Conservation (phyloP, 1,284 basidiomycete species). For the Mycosarcoma maydis region DNA sequence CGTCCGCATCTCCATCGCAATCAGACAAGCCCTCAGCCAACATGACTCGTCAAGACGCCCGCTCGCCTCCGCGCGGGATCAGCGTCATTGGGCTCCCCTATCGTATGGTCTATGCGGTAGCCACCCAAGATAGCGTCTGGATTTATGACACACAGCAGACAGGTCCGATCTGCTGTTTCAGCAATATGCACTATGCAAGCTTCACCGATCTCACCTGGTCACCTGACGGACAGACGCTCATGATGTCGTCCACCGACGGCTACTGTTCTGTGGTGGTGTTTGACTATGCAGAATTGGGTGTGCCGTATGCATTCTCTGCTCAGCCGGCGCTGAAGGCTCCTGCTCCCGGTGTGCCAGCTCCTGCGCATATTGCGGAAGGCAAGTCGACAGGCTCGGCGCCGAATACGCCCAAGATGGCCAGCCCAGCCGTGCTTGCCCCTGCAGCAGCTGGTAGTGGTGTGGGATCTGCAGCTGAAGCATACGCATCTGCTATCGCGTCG, state of each 20-base stretch:
- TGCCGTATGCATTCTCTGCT: constrained; percentile 67
- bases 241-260: constrained; percentile 91
- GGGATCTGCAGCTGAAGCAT: constrained; percentile 34
- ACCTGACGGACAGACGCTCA: constrained; percentile 89
- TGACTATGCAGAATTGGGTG: constrained; percentile 84
- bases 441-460: constrained; percentile 10
- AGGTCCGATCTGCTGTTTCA: constrained; percentile 88
- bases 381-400: constrained; percentile 26
- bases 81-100: constrained; percentile 90
- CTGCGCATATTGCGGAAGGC: constrained; percentile 32
- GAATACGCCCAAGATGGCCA: constrained; percentile 30
- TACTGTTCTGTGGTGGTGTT: constrained; percentile 91
- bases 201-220: constrained; percentile 98
- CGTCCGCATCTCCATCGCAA: constrained; percentile 22
- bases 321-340: constrained; percentile 54
- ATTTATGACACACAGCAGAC: constrained; percentile 98
- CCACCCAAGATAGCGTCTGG: constrained; percentile 93
- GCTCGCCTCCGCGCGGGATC: constrained; percentile 32
- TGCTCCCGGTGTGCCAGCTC: constrained; percentile 23
- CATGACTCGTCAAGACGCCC: constrained; percentile 18
- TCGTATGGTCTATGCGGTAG: constrained; percentile 92
- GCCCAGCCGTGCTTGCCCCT: constrained; percentile 20
- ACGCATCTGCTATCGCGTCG: constrained; percentile 17
- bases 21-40: constrained; percentile 11
- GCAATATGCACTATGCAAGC: constrained; percentile 94